phyloP scores from a whole-genome alignment of 257 asterid species.

The Cordia subcordata region DNA sequence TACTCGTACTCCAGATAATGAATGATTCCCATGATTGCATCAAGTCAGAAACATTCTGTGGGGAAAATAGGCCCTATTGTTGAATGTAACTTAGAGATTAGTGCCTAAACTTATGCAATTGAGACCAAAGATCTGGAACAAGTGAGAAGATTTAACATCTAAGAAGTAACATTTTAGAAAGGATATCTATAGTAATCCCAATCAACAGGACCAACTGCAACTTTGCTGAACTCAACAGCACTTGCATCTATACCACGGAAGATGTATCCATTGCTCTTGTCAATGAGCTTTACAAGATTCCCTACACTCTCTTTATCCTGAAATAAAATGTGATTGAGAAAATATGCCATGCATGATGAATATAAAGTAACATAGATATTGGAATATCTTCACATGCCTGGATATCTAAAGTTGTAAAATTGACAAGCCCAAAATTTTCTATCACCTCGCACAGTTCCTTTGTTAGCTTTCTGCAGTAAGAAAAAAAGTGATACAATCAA shows the following conservation, averaged over 20 bases:
- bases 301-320: constrained; percentile 98
- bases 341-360: constrained; percentile 8
- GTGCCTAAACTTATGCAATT: not conserved
- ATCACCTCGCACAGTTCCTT: constrained; percentile 94
- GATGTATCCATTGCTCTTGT: constrained; percentile 91
- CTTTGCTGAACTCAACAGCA: constrained; percentile 90
- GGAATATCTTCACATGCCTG: constrained; percentile 48
- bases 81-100: not conserved
- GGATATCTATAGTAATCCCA: constrained; percentile 99
- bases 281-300: constrained; percentile 77
- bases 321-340: constrained; percentile 17
- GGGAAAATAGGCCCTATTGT: not conserved
- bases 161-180: constrained; percentile 23
- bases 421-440: constrained; percentile 70
- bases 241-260: constrained; percentile 81
- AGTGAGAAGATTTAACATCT: not conserved
- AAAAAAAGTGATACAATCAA: not conserved
- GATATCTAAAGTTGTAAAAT: constrained; percentile 84
- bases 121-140: not conserved
- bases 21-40: not conserved
- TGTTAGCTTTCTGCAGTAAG: constrained; percentile 68
- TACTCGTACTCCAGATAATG: not conserved
- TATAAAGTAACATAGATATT: constrained; percentile 11
- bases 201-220: constrained; percentile 79
- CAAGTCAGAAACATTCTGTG: not conserved